Percentiles rank a stretch among this genome's conserved stretches.
These are phyloP conservation scores for Plectosphaerella sp. DNA, from an alignment of 2,329 filamentous ascomycete genomes.

Conservation along the genomic window DNA sequence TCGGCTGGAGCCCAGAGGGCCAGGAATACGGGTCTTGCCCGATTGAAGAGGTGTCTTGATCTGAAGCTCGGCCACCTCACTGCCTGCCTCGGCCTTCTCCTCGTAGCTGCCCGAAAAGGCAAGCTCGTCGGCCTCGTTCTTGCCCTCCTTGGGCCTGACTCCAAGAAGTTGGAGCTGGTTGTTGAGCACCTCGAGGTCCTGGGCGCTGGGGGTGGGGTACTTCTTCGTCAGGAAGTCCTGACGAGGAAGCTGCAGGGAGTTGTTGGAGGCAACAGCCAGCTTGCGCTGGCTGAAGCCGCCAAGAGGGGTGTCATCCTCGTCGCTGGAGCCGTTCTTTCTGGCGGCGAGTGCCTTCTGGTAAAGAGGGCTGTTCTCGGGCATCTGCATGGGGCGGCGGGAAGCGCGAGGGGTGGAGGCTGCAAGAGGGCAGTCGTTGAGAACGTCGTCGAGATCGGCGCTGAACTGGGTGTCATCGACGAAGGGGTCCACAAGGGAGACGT, in stretches of 20 bases:
- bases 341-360: conserved; percentile 26
- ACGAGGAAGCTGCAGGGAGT: background rate
- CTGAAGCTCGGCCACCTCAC: too few species aligned
- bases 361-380: conserved; percentile 39
- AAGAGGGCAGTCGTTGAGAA: conserved; percentile 28
- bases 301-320: background rate
- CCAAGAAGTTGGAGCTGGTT: conserved; percentile 20
- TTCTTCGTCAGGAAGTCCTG: conserved; percentile 26
- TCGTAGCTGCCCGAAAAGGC: conserved; percentile 2
- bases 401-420: conserved; percentile 32
- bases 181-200: conserved; percentile 31
- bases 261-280: background rate
- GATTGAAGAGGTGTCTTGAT: too few species aligned
- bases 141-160: background rate
- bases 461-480: conserved; percentile 34
- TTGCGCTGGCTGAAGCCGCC: background rate
- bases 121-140: conserved; percentile 25
- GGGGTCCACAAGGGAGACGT: conserved; percentile 6
- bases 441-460: conserved; percentile 30
- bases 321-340: background rate
- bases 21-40: conserved; percentile 14
- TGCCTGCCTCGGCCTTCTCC: too few species aligned
- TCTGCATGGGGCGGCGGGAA: background rate
- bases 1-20: conserved; percentile 11
- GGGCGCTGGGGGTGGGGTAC: conserved; percentile 40